Percentiles rank a stretch among this genome's conserved stretches.
Evolutionary conservation across 495 filamentous ascomycete species (phyloP).

Genomic region (Hypoxylon rickii): DNA sequence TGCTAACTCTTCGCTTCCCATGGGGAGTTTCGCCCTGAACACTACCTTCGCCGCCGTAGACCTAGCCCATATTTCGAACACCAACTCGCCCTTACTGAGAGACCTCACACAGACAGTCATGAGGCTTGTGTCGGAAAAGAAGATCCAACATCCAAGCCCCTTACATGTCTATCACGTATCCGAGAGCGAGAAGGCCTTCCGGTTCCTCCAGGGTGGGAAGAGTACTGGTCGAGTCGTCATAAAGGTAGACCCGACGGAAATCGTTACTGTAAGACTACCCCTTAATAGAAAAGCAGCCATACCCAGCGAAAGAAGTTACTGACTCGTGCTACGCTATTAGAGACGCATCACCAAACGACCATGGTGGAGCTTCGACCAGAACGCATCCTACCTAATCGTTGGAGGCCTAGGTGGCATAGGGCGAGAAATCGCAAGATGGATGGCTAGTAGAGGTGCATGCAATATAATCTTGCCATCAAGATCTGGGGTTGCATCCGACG

Average conservation of each 20-base stretch:
- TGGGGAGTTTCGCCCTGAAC: slow-evolving; percentile 40
- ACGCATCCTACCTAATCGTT: slow-evolving; percentile 48
- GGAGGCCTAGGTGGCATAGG: slow-evolving; percentile 35
- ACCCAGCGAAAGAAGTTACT: neutral
- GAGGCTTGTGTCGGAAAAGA: too few species aligned
- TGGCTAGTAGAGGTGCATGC: slow-evolving; percentile 25
- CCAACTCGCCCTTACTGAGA: neutral
- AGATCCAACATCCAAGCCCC: too few species aligned
- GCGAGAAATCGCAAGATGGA: slow-evolving; percentile 21
- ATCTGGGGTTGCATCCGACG: slow-evolving; percentile 15
- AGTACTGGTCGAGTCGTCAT: too few species aligned
- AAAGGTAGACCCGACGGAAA: too few species aligned
- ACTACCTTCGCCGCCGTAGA: slow-evolving; percentile 40
- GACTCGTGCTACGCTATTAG: neutral
- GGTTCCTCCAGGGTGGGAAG: too few species aligned
- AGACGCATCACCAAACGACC: neutral
- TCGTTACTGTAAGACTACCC: too few species aligned
- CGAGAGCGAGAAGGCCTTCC: too few species aligned
- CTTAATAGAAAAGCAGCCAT: too few species aligned
- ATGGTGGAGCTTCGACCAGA: slow-evolving; percentile 16
- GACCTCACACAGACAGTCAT: too few species aligned
- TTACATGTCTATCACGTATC: too few species aligned
- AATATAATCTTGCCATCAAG: slow-evolving; percentile 31
- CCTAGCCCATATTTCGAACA: slow-evolving; percentile 17
- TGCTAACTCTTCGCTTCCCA: slow-evolving; percentile 19